phyloP scores from a whole-genome alignment of 306 rosid genomes.

The Coriaria nepalensis region DNA sequence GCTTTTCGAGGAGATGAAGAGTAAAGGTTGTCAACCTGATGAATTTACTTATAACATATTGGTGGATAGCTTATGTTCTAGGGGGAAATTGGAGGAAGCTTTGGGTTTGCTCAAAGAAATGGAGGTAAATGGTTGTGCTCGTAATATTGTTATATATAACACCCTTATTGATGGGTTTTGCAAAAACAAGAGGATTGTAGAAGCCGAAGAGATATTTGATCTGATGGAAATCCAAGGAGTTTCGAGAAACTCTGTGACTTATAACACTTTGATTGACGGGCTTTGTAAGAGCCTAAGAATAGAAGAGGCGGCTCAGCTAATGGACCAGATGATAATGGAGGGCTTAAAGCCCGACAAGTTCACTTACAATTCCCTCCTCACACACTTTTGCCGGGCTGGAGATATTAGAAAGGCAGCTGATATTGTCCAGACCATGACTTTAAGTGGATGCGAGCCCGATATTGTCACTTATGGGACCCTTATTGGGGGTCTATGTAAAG shows the following conservation, averaged over 20 bases:
- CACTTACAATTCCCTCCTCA: slow-evolving; percentile 79
- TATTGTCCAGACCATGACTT: slow-evolving; percentile 69
- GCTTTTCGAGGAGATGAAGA: slow-evolving; percentile 77
- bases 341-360: slow-evolving; percentile 78
- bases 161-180: slow-evolving; percentile 79
- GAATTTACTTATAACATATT: slow-evolving; percentile 74
- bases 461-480: slow-evolving; percentile 76
- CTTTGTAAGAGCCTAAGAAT: slow-evolving; percentile 63
- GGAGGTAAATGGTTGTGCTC: slow-evolving; percentile 67
- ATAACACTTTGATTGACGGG: slow-evolving; percentile 76
- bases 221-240: slow-evolving; percentile 88
- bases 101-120: slow-evolving; percentile 55
- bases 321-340: slow-evolving; percentile 98
- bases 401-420: slow-evolving; percentile 78
- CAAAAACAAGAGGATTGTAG: slow-evolving; percentile 58
- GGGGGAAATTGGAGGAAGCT: slow-evolving; percentile 49
- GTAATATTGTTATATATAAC: slow-evolving; percentile 64
- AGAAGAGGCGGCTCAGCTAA: slow-evolving; percentile 77
- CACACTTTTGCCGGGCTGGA: slow-evolving; percentile 54
- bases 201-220: slow-evolving; percentile 85
- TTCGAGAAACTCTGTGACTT: slow-evolving; percentile 68
- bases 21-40: slow-evolving; percentile 56
- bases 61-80: slow-evolving; percentile 55
- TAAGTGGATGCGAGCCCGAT: slow-evolving; percentile 75
- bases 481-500: slow-evolving; percentile 66